Conservation (phyloP, 2,329 filamentous ascomycete species). For the Blumeria hordei region DNA sequence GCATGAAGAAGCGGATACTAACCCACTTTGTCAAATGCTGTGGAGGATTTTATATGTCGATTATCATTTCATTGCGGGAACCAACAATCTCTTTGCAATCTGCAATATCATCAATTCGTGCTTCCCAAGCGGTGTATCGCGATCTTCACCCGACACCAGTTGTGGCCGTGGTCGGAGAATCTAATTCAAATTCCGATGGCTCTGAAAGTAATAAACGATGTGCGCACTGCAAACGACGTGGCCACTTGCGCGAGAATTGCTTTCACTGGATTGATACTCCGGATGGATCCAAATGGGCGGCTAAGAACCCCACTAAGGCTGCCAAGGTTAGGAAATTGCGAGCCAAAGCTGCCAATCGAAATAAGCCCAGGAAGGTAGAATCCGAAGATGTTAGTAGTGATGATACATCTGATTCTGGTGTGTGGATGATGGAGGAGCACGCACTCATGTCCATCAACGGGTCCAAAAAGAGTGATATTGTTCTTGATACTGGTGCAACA, state of each 20-base stretch:
- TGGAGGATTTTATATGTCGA: not conserved
- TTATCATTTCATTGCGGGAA: not conserved
- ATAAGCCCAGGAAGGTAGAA: not conserved
- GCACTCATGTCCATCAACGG: not conserved
- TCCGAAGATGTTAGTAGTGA: not conserved
- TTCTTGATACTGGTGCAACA: not conserved
- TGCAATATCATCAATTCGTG: not conserved
- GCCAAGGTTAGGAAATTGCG: not conserved
- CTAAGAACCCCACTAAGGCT: not conserved
- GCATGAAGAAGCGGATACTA: not conserved
- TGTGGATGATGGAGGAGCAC: not conserved
- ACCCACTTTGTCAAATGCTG: not conserved
- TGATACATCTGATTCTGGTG: not conserved
- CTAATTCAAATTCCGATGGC: not conserved
- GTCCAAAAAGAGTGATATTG: not conserved
- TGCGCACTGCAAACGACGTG: not conserved
- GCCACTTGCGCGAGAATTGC: not conserved
- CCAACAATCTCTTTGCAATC: not conserved
- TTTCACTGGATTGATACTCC: not conserved
- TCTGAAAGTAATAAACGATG: not conserved
- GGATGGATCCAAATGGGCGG: not conserved
- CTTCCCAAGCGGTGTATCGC: not conserved
- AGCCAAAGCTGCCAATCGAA: not conserved
- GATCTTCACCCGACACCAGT: not conserved
- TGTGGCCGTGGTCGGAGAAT: not conserved